phyloP scores from a whole-genome alignment of 768 basidiomycete species.

The Daedaleopsis nitida region DNA sequence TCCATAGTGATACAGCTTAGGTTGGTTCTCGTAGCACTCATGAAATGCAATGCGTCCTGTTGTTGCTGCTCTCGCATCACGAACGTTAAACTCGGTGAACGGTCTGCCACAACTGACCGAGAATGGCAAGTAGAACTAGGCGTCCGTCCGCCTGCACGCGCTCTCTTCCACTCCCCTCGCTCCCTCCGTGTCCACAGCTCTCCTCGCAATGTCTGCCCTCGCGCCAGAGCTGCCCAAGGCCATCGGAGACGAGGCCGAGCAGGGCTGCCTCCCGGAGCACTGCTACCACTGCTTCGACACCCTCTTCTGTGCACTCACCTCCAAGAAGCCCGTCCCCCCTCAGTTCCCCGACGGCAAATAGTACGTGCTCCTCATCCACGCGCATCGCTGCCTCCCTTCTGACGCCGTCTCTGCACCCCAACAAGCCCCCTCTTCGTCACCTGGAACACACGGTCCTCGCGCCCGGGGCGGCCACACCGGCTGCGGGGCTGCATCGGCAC shows the following conservation, averaged over 20 bases:
- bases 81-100: background rate
- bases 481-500: constrained; percentile 95
- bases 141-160: too few species aligned
- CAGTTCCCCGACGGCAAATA: constrained; percentile 75
- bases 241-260: constrained; percentile 40
- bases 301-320: constrained; percentile 74
- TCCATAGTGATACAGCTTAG: constrained; percentile 21
- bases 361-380: constrained; percentile 41
- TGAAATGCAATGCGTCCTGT: constrained; percentile 15
- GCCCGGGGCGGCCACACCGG: constrained; percentile 57
- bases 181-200: constrained; percentile 4
- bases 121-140: constrained; percentile 13
- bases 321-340: constrained; percentile 56
- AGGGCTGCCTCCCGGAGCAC: constrained; percentile 69
- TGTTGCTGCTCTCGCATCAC: constrained; percentile 6
- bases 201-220: constrained; percentile 29
- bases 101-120: constrained; percentile 2
- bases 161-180: background rate
- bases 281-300: constrained; percentile 83
- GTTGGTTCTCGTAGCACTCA: constrained; percentile 16
- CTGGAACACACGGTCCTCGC: constrained; percentile 79
- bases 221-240: constrained; percentile 51
- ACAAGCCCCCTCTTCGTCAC: constrained; percentile 92
- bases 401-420: background rate
- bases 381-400: background rate